Base-by-base conservation (phyloP, 164 flowering plant genomes). In the Macadamia integrifolia region DNA sequence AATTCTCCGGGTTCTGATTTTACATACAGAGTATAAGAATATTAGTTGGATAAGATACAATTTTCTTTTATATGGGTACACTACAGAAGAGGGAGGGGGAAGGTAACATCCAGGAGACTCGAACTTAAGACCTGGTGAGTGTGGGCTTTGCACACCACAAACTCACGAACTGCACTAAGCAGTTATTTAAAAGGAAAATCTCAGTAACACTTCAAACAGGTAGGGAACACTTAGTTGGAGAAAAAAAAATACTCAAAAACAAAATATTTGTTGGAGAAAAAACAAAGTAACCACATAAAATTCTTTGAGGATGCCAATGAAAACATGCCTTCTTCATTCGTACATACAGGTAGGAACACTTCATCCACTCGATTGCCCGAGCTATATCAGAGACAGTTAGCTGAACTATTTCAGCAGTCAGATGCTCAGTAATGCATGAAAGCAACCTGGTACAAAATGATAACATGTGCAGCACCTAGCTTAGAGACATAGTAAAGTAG, bases 351-450 rank as follows among this genome's bases (percentile, higher is more conserved):
- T 83, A 94, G 28, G 99, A 94, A 80, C 96, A 94, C 77, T 89
- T 88, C 84, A 94, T 85, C 97, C 98, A 92, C 72, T 92, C 98
- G 74, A 95, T 92, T 68, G 98, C 98, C 61, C 82, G 82, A 71
- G 91, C 79, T 62, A 95, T 85, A 77, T 95, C 98, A 62, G 91
- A 71, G 68, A 95, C 77, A 28, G 90, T 92, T 67, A 88, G 79
- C 77, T 92, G 98, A 77, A 95, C 99, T 78, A 95, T 91, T 83
- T 95, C 98, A 6, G 99, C 97, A 64, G 92, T 91, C 52, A 95
- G 87, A 85, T 95, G 96, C 87, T 92, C 98, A 66, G 86, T 86
- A 72, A 86, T 64, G 69, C 92, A 89, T 57, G 98, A 83, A 71
- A 92, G 97, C 86, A 92, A 80, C 73, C 99, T 92, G 74, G 59